Evolutionary conservation across 345 rosid species (phyloP), one percentile per base, ranked within the genome.

Genomic region (Eucalyptus caleyi): DNA sequence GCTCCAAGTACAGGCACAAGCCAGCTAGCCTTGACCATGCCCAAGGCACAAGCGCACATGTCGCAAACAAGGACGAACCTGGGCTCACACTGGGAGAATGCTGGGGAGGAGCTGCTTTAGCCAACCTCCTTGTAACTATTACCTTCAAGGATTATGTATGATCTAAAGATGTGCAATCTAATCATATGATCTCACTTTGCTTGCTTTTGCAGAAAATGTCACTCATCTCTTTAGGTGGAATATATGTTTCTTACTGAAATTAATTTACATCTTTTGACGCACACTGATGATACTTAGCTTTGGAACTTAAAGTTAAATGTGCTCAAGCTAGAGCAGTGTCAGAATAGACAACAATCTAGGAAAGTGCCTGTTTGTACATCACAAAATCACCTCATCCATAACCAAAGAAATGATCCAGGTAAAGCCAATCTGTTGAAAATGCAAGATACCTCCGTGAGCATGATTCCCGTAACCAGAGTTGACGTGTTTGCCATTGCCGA

Each of bases 41-140:
- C 3, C 0, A 19, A 50, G 53, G 19, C 2, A 0, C 8, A 16
- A 0, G 53, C 19, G 3, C 53, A 50, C 19, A 0, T 1, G 1
- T 50, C 2, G 53, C 53, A 16, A 50, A 50, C 53, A 16, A 50
- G 19, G 53, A 50, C 1, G 3, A 50, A 50, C 53, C 53, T 50
- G 53, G 18, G 53, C 53, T 50, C 19, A 0, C 53, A 50, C 53
- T 16, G 19, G 19, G 53, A 16, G 53, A 50, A 50, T 50, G 53
- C 18, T 16, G 53, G 19, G 53, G 3, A 50, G 53, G 53, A 50
- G 53, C 1, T 16, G 51, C 51, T 50, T 50, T 24, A 56, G 30
- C 62, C 62, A 4, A 56, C 30, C 0, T 56, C 27, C 27, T 56
- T 24, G 62, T 53, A 24, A 24, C 62, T 9, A 56, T 24, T 56